Base-by-base conservation (phyloP, 345 rosid genomes). In the Linum trigynum region DNA sequence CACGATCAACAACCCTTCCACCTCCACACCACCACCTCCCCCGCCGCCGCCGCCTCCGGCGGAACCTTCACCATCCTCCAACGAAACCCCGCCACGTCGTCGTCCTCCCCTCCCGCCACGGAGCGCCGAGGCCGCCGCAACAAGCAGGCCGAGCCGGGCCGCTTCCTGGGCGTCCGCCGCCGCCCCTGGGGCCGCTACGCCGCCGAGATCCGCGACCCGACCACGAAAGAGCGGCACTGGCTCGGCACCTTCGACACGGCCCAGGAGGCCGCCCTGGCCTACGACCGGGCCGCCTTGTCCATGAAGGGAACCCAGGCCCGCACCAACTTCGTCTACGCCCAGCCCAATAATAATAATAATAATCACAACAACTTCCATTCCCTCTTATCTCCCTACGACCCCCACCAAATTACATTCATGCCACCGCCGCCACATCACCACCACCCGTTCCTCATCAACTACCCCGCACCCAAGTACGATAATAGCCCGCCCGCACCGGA, bases 131-230 rank as follows among this genome's bases (percentile, higher is more conserved):
- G 97, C 45, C 69, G 97, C 60, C 81, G 89, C 74, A 23, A 23
- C 32, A 90, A 90, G 77, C 88, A 85, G 55, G 80, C 86, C 0
- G 98, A 92, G 61, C 95, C 97, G 3, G 97, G 97, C 36, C 79
- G 86, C 81, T 92, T 86, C 76, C 85, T 92, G 0, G 98, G 98
- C 4, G 98, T 92, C 0, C 80, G 98, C 59, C 69, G 98, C 57
- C 79, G 97, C 53, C 98, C 98, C 5, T 92, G 98, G 98, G 97
- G 98, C 2, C 75, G 98, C 66, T 92, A 92, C 59, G 98, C 98
- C 0, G 98, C 98, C 1, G 99, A 94, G 69, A 90, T 94, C 16
- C 76, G 99, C 68, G 97, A 94, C 84, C 96, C 99, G 1, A 83
- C 92, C 4, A 94, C 97, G 36, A 94, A 94, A 80, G 99, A 94